A percentile compares a stretch with the other conserved stretches of the same genome.
phyloP scores from a whole-genome alignment of 176 grass and related monocot genomes.

The Dactylis glomerata region DNA sequence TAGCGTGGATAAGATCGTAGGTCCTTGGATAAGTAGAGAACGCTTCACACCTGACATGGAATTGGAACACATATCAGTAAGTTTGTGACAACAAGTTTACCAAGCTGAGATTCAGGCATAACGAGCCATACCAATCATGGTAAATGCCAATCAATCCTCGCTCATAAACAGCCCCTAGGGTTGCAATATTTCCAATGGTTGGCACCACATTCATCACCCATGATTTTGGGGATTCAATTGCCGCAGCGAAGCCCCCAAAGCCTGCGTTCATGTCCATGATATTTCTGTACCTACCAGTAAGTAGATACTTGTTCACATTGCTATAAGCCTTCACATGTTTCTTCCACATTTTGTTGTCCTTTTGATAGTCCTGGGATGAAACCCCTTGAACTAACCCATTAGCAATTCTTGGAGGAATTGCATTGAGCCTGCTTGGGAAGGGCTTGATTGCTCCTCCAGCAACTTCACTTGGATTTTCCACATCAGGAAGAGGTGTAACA shows the following conservation, averaged over 20 bases:
- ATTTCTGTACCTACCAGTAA: slow-evolving; percentile 78
- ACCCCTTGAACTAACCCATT: slow-evolving; percentile 55
- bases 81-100: background rate
- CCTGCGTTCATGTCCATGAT: slow-evolving; percentile 96
- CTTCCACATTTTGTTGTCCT: slow-evolving; percentile 81
- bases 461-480: slow-evolving; percentile 55
- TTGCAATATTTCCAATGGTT: slow-evolving; percentile 50
- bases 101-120: background rate
- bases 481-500: slow-evolving; percentile 74
- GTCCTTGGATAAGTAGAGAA: slow-evolving; percentile 94
- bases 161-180: slow-evolving; percentile 75
- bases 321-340: slow-evolving; percentile 80
- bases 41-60: slow-evolving; percentile 65
- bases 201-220: slow-evolving; percentile 97
- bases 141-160: slow-evolving; percentile 89
- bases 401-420: slow-evolving; percentile 78
- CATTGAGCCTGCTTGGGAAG: slow-evolving; percentile 79
- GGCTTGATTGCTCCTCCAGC: slow-evolving; percentile 69
- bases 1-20: slow-evolving; percentile 81
- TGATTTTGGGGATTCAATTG: slow-evolving; percentile 63
- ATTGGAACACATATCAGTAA: slow-evolving; percentile 1
- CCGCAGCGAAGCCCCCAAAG: slow-evolving; percentile 70
- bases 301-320: slow-evolving; percentile 73
- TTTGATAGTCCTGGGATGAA: slow-evolving; percentile 56
- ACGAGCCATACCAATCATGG: slow-evolving; percentile 69